These are phyloP conservation scores for Arabis alpina DNA, from an alignment of 345 rosid genomes.

Conservation along the genomic window DNA sequence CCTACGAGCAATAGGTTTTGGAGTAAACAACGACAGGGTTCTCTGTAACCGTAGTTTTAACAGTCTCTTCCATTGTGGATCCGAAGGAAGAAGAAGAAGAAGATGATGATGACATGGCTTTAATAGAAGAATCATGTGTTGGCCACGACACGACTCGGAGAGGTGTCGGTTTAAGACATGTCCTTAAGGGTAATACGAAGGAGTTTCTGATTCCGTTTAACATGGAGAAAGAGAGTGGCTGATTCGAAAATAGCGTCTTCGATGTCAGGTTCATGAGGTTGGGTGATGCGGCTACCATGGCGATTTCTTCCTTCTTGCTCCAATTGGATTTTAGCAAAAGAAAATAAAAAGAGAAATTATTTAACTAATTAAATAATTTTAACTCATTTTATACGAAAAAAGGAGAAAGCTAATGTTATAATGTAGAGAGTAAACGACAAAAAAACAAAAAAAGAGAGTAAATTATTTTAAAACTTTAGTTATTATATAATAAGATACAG, in stretches of 20 bases:
- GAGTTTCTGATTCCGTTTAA: slow-evolving; percentile 37
- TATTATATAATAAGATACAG: no score
- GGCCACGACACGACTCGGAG: slow-evolving; percentile 36
- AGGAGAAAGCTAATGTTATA: no score
- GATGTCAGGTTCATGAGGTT: slow-evolving; percentile 48
- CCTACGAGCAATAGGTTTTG: slow-evolving; percentile 93
- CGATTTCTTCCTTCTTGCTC: slow-evolving; percentile 3
- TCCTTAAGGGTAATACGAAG: slow-evolving; percentile 11
- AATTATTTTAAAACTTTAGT: no score
- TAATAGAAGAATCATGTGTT: slow-evolving; percentile 13
- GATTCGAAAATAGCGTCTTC: slow-evolving; percentile 46
- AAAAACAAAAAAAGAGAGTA: no score
- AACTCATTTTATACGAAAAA: no score
- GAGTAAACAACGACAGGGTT: slow-evolving; percentile 96
- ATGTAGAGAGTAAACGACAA: no score
- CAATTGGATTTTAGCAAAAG: no score
- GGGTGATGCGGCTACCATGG: slow-evolving; percentile 56
- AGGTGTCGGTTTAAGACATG: slow-evolving; percentile 26
- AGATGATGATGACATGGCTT: slow-evolving; percentile 35
- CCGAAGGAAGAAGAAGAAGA: slow-evolving; percentile 48
- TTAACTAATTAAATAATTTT: no score
- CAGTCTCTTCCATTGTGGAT: slow-evolving; percentile 61
- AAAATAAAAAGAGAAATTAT: no score
- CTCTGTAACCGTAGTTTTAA: slow-evolving; percentile 67
- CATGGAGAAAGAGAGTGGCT: slow-evolving; percentile 39